These are phyloP conservation scores for Fusarium aywerte DNA, from an alignment of 2,329 filamentous ascomycete species.

Conservation along the genomic window DNA sequence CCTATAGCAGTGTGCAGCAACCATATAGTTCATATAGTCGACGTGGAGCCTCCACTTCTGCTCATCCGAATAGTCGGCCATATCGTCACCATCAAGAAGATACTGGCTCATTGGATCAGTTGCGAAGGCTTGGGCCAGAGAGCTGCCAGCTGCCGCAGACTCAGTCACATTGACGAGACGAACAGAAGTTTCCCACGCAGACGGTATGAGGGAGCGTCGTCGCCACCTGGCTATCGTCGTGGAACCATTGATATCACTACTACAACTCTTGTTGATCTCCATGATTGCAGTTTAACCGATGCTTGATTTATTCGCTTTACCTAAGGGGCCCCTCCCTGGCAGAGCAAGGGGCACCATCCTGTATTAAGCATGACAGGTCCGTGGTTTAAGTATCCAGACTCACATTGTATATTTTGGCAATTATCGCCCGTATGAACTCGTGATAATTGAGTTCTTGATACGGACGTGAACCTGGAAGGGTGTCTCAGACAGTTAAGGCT, in stretches of 20 bases:
- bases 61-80: conserved; percentile 69
- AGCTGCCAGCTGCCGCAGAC: conserved; percentile 75
- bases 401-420: conserved; percentile 64
- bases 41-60: conserved; percentile 81
- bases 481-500: conserved; percentile 67
- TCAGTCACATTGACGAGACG: conserved; percentile 73
- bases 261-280: conserved; percentile 53
- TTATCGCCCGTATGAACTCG: conserved; percentile 67
- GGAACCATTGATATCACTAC: conserved; percentile 21
- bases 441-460: conserved; percentile 66
- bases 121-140: conserved; percentile 81
- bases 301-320: conserved; percentile 36
- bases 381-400: conserved; percentile 35
- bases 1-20: conserved; percentile 78
- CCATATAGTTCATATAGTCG: conserved; percentile 80
- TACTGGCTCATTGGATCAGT: conserved; percentile 79
- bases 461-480: conserved; percentile 67
- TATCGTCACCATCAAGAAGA: conserved; percentile 77
- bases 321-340: conserved; percentile 36
- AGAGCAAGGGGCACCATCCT: conserved; percentile 31
- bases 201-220: conserved; percentile 62
- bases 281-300: conserved; percentile 53
- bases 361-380: conserved; percentile 41
- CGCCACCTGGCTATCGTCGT: conserved; percentile 46
- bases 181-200: conserved; percentile 65